Conservation (phyloP, 2,329 filamentous ascomycete genomes). For the Cryphonectria radicalis region DNA sequence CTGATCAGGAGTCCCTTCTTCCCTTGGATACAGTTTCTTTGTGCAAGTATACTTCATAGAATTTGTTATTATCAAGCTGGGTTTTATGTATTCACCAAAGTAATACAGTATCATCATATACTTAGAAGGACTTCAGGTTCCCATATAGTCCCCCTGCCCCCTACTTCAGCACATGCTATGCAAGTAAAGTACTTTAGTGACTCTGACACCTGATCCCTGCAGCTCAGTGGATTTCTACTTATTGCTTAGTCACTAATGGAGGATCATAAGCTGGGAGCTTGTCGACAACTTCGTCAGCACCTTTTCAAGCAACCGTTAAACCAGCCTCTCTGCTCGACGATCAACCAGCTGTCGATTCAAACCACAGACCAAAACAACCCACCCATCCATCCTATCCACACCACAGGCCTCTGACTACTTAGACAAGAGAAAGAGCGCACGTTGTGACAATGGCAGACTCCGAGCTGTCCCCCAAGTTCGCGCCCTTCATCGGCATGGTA, state of each 20-base stretch:
- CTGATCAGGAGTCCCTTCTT: background rate
- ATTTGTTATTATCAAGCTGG: background rate
- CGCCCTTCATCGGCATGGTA: constrained; percentile 89
- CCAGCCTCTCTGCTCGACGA: constrained; percentile 9
- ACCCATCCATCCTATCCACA: background rate
- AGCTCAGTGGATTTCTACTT: background rate
- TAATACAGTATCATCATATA: background rate
- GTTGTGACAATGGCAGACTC: constrained; percentile 54
- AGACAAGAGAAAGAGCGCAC: background rate
- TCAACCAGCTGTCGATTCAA: background rate
- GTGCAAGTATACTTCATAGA: background rate
- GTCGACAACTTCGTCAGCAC: constrained; percentile 22
- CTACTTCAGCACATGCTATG: no score
- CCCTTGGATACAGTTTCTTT: background rate
- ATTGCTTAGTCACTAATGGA: constrained; percentile 8
- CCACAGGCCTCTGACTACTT: background rate
- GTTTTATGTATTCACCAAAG: background rate
- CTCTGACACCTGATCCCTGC: background rate
- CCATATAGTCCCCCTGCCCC: no score
- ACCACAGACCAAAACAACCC: background rate
- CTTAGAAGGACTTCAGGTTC: background rate
- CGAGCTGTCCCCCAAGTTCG: constrained; percentile 75
- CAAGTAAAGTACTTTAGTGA: background rate
- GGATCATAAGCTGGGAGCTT: constrained; percentile 16
- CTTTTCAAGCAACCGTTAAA: background rate